phyloP scores from a whole-genome alignment of 2,329 filamentous ascomycete genomes.

The Hypoxylon sp. region DNA sequence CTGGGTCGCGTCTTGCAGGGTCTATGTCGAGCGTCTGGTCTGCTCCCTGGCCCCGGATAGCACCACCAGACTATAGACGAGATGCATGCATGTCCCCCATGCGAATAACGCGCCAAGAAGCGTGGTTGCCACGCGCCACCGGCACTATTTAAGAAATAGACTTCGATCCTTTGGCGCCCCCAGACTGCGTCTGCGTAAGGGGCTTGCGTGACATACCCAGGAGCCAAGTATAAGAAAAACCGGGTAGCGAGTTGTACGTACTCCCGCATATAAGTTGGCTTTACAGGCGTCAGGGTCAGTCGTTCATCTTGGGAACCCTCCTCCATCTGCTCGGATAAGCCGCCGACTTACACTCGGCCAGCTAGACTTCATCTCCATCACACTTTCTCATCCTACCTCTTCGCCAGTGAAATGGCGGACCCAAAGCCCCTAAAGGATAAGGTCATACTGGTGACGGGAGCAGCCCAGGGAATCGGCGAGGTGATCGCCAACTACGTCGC shows the following conservation, averaged over 20 bases:
- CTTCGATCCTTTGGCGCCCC: background rate
- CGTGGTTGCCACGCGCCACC: constrained; percentile 3
- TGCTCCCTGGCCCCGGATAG: constrained; percentile 1
- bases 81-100: constrained; percentile 11
- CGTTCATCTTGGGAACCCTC: background rate
- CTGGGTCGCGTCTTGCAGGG: constrained; percentile 4
- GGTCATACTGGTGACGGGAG: constrained; percentile 43
- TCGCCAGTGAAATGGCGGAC: constrained; percentile 33
- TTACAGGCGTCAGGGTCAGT: background rate
- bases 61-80: background rate
- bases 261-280: constrained; percentile 8
- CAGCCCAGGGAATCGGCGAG: constrained; percentile 38
- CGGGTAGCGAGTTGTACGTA: background rate
- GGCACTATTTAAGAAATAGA: background rate
- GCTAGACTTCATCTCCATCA: background rate
- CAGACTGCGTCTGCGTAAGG: background rate
- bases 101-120: background rate
- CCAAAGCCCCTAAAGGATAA: constrained; percentile 41
- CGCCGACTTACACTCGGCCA: background rate
- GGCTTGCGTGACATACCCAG: background rate
- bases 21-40: constrained; percentile 1
- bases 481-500: constrained; percentile 41
- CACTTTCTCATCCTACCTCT: too few relatives aligned
- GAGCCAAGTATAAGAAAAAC: background rate
- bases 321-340: background rate